Base-by-base conservation (phyloP, 2,329 filamentous ascomycete genomes). In the Epichloe gansuensis region DNA sequence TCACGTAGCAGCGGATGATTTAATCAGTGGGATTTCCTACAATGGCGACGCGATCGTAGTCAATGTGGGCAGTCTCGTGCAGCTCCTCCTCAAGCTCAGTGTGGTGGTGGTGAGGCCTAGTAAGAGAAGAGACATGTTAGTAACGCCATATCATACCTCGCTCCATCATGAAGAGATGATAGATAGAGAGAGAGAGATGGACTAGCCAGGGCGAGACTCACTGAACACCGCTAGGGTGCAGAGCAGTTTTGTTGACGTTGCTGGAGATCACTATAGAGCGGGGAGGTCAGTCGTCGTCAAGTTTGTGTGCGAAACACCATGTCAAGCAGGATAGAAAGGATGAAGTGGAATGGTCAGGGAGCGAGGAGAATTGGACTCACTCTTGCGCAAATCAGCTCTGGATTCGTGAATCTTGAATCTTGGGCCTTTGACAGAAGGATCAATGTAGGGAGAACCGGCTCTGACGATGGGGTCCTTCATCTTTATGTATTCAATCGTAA, bases 21-120 rank as follows among this genome's bases (percentile, higher is more conserved):
- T 5, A 21, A 13, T 11, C 3, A 13, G 17, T 36, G 38, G 38
- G 39, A 8, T 15, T 9, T 57, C 87, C 70, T 80, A 95, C 90
- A 77, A 98, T 98, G 58, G 93, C 88, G 65, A 98, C 93, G 67
- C 89, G 87, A 73, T 97, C 87, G 70, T 97, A 98, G 79, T 98
- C 93, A 67, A 98, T 98, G 79, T 98, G 91, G 61, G 93, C 93
- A 67, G 85, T 89, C 73, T 96, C 89, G 72, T 97, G 90, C 56
- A 98, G 86, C 71, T 95, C 89, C 75, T 97, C 89, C 75, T 98
- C 78, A 59, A 98, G 83, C 71, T 97, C 93, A 45, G 93, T 97
- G 81, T 96, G 91, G 68, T 94, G 86, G 64, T 78, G 78, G 66
- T 83, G 77, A 58, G 90, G 88, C 72, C 89, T 94, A 47, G 65